These are phyloP conservation scores for Tricholoma furcatifolium DNA, from an alignment of 768 basidiomycete species.

Conservation along the genomic window DNA sequence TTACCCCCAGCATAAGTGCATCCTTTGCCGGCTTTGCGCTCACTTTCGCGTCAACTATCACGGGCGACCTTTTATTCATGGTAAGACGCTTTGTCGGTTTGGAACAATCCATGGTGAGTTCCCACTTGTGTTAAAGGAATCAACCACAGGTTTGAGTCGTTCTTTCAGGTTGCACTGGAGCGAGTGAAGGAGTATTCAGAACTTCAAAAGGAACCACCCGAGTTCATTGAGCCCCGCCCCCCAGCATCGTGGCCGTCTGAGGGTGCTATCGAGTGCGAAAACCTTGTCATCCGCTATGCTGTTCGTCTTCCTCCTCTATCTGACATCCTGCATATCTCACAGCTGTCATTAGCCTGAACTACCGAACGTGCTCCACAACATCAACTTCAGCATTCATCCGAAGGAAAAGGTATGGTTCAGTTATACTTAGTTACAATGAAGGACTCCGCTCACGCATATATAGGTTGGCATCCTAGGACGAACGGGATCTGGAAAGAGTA, in stretches of 20 bases:
- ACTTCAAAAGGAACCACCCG: conserved; percentile 71
- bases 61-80: conserved; percentile 67
- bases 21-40: conserved; percentile 85
- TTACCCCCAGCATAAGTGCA: conserved; percentile 72
- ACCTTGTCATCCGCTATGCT: conserved; percentile 76
- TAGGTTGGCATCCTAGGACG: conserved; percentile 72
- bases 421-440: background rate
- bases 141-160: background rate
- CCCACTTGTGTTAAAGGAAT: background rate
- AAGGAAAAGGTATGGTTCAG: conserved; percentile 69
- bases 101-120: conserved; percentile 85
- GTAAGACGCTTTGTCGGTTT: conserved; percentile 80
- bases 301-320: conserved; percentile 37
- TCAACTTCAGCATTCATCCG: conserved; percentile 71
- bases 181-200: conserved; percentile 92
- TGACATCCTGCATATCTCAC: background rate
- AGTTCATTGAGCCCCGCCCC: conserved; percentile 87
- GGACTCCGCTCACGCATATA: background rate
- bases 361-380: conserved; percentile 77
- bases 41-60: conserved; percentile 78
- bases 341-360: conserved; percentile 63
- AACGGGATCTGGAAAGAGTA: conserved; percentile 79
- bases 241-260: conserved; percentile 73
- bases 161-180: conserved; percentile 70
- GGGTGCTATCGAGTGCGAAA: conserved; percentile 69